Base-by-base conservation (phyloP, 108 stramenopile species). In the Pseudonitzschia delicatissima region DNA sequence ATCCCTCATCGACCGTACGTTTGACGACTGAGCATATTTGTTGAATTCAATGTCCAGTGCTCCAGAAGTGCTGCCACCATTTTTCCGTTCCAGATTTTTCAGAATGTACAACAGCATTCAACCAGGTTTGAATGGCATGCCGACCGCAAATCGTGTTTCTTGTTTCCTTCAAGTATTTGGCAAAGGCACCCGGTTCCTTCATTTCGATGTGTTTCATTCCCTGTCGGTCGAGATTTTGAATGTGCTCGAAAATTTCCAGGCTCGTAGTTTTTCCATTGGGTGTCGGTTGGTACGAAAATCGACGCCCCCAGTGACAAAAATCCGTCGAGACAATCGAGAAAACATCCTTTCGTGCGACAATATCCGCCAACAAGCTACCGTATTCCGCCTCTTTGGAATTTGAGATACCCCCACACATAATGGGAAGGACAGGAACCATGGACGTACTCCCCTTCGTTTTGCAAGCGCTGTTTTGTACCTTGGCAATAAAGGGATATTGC, bases 141-240 rank as follows among this genome's bases (percentile, higher is more conserved):
- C 87, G 77, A 7, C 92, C 92, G 60, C 92, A 94, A 51, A 94
- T 91, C 1, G 92, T 94, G 68, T 94, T 94, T 12, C 71, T 66
- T 21, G 82, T 86, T 55, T 84, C 57, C 50, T 81, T 77, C 51
- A 94, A 68, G 64, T 94, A 94, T 57, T 82, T 67, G 13, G 92
- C 89, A 80, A 94, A 94, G 36, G 89, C 92, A 21, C 89, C 89
- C 9, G 92, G 92, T 26, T 85, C 62, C 62, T 91, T 81, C 68
- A 84, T 29, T 65, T 74, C 67, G 47, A 94, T 94, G 37, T 79
- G 64, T 33, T 80, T 74, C 92, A 93, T 93, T 15, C 92, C 92
- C 32, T 68, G 72, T 39, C 82, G 74, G 53, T 94, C 92, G 25
- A 94, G 52, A 52, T 82, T 59, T 71, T 77, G 73, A 71, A 94